Evolutionary conservation across 2,329 filamentous ascomycete species (phyloP).

Genomic region (Colletotrichum scovillei): DNA sequence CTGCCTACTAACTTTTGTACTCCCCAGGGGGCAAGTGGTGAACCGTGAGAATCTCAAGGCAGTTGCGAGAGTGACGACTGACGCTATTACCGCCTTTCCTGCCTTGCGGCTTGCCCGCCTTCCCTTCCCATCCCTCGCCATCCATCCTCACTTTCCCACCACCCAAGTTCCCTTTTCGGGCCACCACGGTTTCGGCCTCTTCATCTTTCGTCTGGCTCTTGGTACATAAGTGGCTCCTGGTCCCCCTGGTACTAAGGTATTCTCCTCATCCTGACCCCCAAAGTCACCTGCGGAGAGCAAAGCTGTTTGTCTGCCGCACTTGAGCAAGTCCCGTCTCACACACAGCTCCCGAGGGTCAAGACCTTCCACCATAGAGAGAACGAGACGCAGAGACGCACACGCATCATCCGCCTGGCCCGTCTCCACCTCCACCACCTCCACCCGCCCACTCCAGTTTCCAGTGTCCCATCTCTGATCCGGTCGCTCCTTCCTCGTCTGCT

Average conservation of each 20-base stretch:
- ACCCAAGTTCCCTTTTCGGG: not conserved
- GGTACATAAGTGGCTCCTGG: constrained; percentile 32
- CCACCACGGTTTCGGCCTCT: constrained; percentile 28
- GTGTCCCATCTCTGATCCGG: not conserved
- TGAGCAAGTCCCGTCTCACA: constrained; percentile 14
- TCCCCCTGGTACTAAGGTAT: constrained; percentile 1
- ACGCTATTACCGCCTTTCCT: constrained; percentile 27
- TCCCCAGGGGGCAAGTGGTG: not conserved
- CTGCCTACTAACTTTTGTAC: no score
- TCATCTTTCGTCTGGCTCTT: not conserved
- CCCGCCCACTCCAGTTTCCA: constrained; percentile 7
- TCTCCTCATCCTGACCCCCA: not conserved
- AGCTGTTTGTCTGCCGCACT: constrained; percentile 24
- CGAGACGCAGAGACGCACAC: constrained; percentile 26
- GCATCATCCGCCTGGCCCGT: constrained; percentile 32
- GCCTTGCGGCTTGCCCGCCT: constrained; percentile 21
- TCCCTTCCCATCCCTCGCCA: constrained; percentile 3
- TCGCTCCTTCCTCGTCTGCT: constrained; percentile 32
- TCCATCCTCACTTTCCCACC: constrained; percentile 11
- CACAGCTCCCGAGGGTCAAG: constrained; percentile 18
- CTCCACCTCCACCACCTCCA: constrained; percentile 29
- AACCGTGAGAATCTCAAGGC: not conserved
- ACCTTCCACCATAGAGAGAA: constrained; percentile 14
- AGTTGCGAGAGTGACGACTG: constrained; percentile 19
- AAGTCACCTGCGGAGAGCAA: constrained; percentile 31